Conservation (phyloP, 495 filamentous ascomycete genomes). For the Penicillium tannophilum region DNA sequence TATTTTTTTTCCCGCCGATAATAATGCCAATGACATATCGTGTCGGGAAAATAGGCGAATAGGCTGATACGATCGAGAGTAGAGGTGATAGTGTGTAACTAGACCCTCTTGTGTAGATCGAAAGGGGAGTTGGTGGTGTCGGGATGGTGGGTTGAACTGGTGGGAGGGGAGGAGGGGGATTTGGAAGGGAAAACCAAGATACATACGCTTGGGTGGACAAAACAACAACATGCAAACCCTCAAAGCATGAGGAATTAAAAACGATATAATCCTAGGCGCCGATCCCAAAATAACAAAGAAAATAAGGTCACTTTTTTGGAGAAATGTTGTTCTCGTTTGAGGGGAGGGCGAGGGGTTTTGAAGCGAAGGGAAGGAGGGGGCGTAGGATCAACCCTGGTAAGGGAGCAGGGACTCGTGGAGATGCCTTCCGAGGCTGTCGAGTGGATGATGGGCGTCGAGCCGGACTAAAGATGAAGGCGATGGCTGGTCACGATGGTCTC, state of each 20-base stretch:
- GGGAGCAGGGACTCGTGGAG: constrained; percentile 14
- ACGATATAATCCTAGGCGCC: constrained; percentile 29
- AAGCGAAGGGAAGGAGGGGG: constrained; percentile 35
- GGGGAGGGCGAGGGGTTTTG: constrained; percentile 30
- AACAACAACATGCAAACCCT: constrained; percentile 38
- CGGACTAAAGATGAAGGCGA: constrained; percentile 16
- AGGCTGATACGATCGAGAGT: background rate
- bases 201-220: constrained; percentile 48
- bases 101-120: constrained; percentile 3
- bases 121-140: constrained; percentile 9
- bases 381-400: constrained; percentile 30
- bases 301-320: constrained; percentile 29
- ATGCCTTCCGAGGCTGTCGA: constrained; percentile 8
- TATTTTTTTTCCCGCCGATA: constrained; percentile 1
- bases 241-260: constrained; percentile 41
- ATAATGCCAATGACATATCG: background rate
- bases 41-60: background rate
- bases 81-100: background rate
- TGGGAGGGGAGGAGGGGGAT: constrained; percentile 23
- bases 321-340: constrained; percentile 18
- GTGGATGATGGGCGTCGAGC: constrained; percentile 2
- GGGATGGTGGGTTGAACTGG: constrained; percentile 15
- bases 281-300: constrained; percentile 26
- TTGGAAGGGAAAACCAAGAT: constrained; percentile 17
- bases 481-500: constrained; percentile 28